Evolutionary conservation across 768 basidiomycete genomes (phyloP), one percentile per base, ranked within the genome.

Genomic region (Asterophora lycoperdoides): DNA sequence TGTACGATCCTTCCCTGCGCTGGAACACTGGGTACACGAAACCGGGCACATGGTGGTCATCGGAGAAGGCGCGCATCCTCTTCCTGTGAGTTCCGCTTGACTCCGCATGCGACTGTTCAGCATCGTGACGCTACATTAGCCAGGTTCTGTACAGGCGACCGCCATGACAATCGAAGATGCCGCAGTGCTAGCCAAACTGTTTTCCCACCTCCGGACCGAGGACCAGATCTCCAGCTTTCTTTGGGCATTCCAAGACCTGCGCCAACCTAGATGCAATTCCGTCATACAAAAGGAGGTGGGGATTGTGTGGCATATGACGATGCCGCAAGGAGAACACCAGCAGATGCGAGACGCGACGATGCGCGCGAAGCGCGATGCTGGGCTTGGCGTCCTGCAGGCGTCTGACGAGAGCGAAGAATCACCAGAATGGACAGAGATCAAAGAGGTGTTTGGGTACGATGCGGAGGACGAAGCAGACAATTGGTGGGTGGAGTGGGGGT

Each of bases 141-240:
- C 75, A 23, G 76, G 78, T n/a, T 72, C 73, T 0, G 66, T 72
- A 14, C 80, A 83, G 56, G 66, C 68, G 3, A 66, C 64, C 2
- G 73, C 74, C 4, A 72, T 81, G 60, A 67, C 73, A 1, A 59
- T 84, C 15, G 83, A 84, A 64, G 83, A 84, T 53, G 78, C 76
- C 1, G 79, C 78, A 10, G 74, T 80, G 15, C 67, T 85, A 14
- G 83, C 74, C 13, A 75, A 73, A 42, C 70, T 84, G 9, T 83
- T 85, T 65, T 75, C 78, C 8, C 78, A 78, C 54, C 63, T 83
- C 4, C 64, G 64, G 18, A 57, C 60, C 8, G 56, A 64, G 41
- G 72, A 76, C 19, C 81, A 83, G 53, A 76, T 84, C 52, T 56
- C 64, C 0, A 67, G 61, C 4, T 74, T 83, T 58, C 66, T 83